Conservation (phyloP, 164 flowering plant species). For the Brasenia schreberi region DNA sequence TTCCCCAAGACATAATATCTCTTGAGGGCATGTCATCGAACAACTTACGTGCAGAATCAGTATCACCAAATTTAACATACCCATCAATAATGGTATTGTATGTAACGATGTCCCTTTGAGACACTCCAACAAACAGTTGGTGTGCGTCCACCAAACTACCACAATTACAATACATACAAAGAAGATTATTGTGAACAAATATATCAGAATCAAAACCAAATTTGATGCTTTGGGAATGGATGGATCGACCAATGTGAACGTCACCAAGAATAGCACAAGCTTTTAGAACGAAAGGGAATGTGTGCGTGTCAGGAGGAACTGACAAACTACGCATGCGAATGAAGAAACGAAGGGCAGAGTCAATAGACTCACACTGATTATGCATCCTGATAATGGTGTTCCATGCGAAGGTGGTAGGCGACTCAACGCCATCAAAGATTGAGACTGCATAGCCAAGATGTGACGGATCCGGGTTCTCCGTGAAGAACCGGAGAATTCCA, state of each 20-base stretch:
- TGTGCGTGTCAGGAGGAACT: constrained; percentile 46
- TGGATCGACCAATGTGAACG: constrained; percentile 13
- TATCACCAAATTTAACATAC: constrained; percentile 38
- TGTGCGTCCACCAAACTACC: constrained; percentile 18
- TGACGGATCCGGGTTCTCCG: not conserved
- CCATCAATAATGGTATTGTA: constrained; percentile 51
- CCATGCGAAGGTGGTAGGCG: constrained; percentile 48
- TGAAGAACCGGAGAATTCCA: not conserved
- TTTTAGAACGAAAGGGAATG: constrained; percentile 53
- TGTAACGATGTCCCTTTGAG: constrained; percentile 34
- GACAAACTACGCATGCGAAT: constrained; percentile 31
- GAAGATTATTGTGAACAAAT: constrained; percentile 39
- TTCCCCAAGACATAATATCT: constrained; percentile 58
- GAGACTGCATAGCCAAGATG: constrained; percentile 22
- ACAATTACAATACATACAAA: constrained; percentile 22
- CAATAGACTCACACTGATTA: constrained; percentile 33
- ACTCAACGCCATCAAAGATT: constrained; percentile 32
- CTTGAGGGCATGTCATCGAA: constrained; percentile 41
- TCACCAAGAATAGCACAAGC: constrained; percentile 22
- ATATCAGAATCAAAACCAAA: constrained; percentile 35
- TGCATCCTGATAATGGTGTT: constrained; percentile 43
- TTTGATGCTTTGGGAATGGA: constrained; percentile 38
- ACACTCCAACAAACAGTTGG: constrained; percentile 29
- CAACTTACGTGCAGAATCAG: constrained; percentile 23
- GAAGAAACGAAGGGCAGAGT: constrained; percentile 32